phyloP scores from a whole-genome alignment of 805 yeast species.

The Saturnispora bothae region DNA sequence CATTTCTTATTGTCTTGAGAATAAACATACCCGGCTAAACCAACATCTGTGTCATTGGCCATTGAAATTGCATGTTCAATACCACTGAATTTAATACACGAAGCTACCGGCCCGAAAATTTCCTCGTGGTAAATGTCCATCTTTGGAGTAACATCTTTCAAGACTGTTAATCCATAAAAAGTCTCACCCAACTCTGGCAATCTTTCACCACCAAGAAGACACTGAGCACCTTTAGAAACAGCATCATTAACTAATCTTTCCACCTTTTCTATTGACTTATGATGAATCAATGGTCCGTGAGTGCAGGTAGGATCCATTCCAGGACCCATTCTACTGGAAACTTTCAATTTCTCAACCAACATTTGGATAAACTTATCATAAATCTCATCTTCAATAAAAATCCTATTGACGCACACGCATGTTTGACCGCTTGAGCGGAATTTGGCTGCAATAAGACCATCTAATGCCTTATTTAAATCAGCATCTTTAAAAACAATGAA shows the following conservation, averaged over 20 bases:
- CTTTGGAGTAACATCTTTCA: slow-evolving; percentile 41
- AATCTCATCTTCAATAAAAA: slow-evolving; percentile 50
- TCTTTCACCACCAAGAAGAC: slow-evolving; percentile 49
- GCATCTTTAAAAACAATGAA: slow-evolving; percentile 66
- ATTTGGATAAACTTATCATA: slow-evolving; percentile 47
- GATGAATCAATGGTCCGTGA: slow-evolving; percentile 66
- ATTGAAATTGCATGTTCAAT: slow-evolving; percentile 50
- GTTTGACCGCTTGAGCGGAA: slow-evolving; percentile 73
- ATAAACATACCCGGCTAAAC: slow-evolving; percentile 70
- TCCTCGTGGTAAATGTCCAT: slow-evolving; percentile 55
- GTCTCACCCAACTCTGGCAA: slow-evolving; percentile 50
- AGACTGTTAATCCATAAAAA: slow-evolving; percentile 57
- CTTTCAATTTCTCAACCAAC: slow-evolving; percentile 33
- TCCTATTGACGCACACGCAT: slow-evolving; percentile 66
- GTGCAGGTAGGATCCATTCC: slow-evolving; percentile 49
- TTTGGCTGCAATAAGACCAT: slow-evolving; percentile 50
- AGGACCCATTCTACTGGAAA: slow-evolving; percentile 46
- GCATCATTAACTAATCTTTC: slow-evolving; percentile 54
- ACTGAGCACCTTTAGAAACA: slow-evolving; percentile 44
- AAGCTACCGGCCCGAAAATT: slow-evolving; percentile 73
- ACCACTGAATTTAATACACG: slow-evolving; percentile 51
- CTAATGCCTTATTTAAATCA: slow-evolving; percentile 49
- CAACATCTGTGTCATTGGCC: slow-evolving; percentile 63
- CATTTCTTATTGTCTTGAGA: slow-evolving; percentile 44
- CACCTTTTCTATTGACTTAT: slow-evolving; percentile 48